These are phyloP conservation scores for Psidium friedrichsthalianum DNA, from an alignment of 345 rosid genomes.

Conservation along the genomic window DNA sequence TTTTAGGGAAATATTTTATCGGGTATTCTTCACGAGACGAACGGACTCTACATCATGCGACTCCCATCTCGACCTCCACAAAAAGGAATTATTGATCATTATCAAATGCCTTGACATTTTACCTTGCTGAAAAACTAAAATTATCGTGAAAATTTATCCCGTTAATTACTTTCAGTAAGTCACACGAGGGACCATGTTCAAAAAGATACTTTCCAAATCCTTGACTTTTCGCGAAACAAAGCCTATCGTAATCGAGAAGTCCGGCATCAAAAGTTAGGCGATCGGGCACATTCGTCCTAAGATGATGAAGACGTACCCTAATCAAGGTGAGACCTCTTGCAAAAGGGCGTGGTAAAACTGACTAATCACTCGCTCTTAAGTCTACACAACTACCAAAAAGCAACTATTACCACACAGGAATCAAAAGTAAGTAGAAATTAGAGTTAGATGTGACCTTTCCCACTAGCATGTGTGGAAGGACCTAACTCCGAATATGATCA, in stretches of 20 bases:
- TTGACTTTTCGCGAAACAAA: not conserved
- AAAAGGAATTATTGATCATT: not conserved
- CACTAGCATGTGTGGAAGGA: not conserved
- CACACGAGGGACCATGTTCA: not conserved
- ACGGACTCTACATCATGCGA: too few relatives aligned
- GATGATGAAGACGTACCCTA: not conserved
- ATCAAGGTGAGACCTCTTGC: not conserved
- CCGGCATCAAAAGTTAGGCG: not conserved
- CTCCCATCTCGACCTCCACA: not conserved
- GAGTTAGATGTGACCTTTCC: not conserved
- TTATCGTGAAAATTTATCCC: not conserved
- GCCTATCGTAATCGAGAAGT: not conserved
- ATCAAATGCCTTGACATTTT: not conserved
- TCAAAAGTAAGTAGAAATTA: not conserved
- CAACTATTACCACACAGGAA: not conserved
- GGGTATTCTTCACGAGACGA: not conserved
- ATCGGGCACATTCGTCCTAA: not conserved
- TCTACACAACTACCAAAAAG: not conserved
- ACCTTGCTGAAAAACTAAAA: not conserved
- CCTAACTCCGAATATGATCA: not conserved
- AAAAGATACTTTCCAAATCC: not conserved
- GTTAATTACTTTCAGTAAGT: not conserved
- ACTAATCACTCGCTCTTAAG: not conserved
- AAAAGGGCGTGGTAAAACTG: not conserved
- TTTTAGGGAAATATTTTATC: not conserved